Conservation (phyloP, 768 basidiomycete genomes). For the Rhizopogon sp. region DNA sequence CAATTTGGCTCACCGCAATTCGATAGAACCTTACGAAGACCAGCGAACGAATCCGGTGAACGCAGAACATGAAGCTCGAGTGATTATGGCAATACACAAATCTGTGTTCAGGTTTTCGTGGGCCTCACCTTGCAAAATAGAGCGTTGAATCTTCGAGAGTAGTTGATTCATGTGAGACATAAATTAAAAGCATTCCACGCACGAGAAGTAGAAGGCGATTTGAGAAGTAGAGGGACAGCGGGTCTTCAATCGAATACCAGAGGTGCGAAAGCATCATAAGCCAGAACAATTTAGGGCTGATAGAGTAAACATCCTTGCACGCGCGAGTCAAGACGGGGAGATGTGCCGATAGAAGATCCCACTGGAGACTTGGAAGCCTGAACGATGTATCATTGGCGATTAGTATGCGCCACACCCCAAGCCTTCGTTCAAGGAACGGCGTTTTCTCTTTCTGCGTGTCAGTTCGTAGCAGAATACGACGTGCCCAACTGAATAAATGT, state of each 20-base stretch:
- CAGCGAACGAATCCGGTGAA: slow-evolving; percentile 12
- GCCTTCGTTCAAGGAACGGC: slow-evolving; percentile 6
- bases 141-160: slow-evolving; percentile 16
- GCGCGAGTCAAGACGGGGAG: slow-evolving; percentile 10
- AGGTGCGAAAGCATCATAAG: slow-evolving; percentile 5
- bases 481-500: not conserved
- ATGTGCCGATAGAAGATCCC: not conserved
- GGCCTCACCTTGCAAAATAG: slow-evolving; percentile 2
- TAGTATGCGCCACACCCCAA: slow-evolving; percentile 23
- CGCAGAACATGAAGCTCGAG: slow-evolving; percentile 11
- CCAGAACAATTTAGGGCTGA: slow-evolving; percentile 16
- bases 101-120: not conserved
- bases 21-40: slow-evolving; percentile 12
- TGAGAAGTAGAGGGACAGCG: slow-evolving; percentile 19
- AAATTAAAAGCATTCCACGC: not conserved
- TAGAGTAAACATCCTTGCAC: slow-evolving; percentile 15
- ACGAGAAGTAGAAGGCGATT: slow-evolving; percentile 17
- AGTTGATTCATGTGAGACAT: not conserved
- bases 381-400: slow-evolving; percentile 8
- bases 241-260: slow-evolving; percentile 14
- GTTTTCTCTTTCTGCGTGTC: not conserved
- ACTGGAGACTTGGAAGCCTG: slow-evolving; percentile 6
- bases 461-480: not conserved
- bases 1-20: not conserved
- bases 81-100: slow-evolving; percentile 10